Conservation (phyloP, 1,139 yeast genomes). For the Saccharomyces pastorianus region DNA sequence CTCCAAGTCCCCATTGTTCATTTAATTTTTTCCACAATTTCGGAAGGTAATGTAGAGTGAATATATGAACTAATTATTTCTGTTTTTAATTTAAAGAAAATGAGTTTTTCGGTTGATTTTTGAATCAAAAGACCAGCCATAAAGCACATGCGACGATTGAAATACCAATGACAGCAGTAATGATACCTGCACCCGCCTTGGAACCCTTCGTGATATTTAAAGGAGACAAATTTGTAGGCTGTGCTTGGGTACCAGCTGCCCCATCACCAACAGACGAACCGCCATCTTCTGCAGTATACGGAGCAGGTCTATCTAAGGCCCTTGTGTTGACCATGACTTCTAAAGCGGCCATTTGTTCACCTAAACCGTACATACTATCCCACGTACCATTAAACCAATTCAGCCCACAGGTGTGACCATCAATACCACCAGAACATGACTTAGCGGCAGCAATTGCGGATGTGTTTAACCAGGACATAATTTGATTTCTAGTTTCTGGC, state of each 20-base stretch:
- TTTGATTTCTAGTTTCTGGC: constrained; percentile 50
- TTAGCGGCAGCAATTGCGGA: constrained; percentile 79
- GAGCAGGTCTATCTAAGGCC: constrained; percentile 47
- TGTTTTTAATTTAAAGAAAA: background rate
- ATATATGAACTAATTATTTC: background rate
- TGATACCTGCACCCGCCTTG: constrained; percentile 80
- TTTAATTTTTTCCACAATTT: background rate
- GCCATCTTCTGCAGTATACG: constrained; percentile 50
- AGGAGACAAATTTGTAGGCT: constrained; percentile 36
- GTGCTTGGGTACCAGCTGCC: constrained; percentile 46
- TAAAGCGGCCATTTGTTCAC: constrained; percentile 86
- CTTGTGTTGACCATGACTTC: constrained; percentile 65
- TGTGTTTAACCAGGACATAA: constrained; percentile 45
- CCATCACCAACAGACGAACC: constrained; percentile 55
- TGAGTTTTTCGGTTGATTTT: background rate
- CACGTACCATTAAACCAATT: constrained; percentile 68
- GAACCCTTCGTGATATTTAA: constrained; percentile 54
- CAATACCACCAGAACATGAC: constrained; percentile 79
- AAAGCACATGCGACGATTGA: constrained; percentile 56
- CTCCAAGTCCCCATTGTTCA: background rate
- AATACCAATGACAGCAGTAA: constrained; percentile 67
- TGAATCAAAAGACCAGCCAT: constrained; percentile 55
- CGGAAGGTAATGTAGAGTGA: background rate
- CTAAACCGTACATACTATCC: constrained; percentile 81
- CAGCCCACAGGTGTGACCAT: constrained; percentile 84